phyloP scores from a whole-genome alignment of 2,329 filamentous ascomycete genomes.

The Monilinia fructigena region DNA sequence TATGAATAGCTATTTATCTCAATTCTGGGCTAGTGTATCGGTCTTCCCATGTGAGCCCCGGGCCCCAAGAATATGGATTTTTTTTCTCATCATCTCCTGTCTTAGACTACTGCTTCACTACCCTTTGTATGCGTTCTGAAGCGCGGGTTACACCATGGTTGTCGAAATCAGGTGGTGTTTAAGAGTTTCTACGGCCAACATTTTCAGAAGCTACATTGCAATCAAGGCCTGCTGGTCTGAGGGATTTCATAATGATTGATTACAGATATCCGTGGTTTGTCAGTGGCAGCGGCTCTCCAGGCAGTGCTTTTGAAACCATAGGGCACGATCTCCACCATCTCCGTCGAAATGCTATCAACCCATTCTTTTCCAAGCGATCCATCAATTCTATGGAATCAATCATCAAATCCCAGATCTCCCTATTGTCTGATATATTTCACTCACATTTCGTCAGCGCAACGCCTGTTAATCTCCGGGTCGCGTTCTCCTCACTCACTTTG shows the following conservation, averaged over 20 bases:
- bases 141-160: background rate
- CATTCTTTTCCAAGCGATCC: slow-evolving; percentile 32
- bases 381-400: slow-evolving; percentile 28
- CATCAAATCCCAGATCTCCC: slow-evolving; percentile 29
- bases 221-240: background rate
- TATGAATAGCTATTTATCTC: slow-evolving; percentile 7
- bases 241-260: background rate
- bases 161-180: background rate
- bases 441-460: slow-evolving; percentile 20
- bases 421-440: slow-evolving; percentile 22
- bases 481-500: slow-evolving; percentile 24
- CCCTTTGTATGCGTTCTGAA: no score
- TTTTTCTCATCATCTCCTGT: background rate
- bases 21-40: background rate
- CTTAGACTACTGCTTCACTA: background rate
- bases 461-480: slow-evolving; percentile 13
- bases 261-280: slow-evolving; percentile 17
- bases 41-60: background rate
- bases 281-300: background rate
- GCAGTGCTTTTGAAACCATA: slow-evolving; percentile 19
- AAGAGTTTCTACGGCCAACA: no score
- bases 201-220: background rate
- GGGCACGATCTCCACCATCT: slow-evolving; percentile 31
- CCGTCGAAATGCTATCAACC: slow-evolving; percentile 30
- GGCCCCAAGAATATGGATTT: background rate